Base-by-base conservation (phyloP, 2,329 filamentous ascomycete species). In the Pestalotiopsis sp. region DNA sequence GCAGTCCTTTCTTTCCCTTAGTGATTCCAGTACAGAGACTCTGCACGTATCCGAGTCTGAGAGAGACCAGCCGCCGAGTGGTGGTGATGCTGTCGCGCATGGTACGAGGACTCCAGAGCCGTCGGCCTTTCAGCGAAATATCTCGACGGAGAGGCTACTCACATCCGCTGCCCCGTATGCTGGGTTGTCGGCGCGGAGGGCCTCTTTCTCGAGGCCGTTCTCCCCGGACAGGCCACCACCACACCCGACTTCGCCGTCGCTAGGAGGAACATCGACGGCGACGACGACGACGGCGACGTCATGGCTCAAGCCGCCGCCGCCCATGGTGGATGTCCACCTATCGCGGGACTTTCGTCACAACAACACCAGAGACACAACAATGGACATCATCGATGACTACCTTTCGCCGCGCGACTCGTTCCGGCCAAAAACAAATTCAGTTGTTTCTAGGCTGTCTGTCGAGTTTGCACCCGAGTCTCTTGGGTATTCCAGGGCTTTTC, bases 351-450 rank as follows among this genome's bases (percentile, higher is more conserved):
- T 61, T 31, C 23, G 65, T 27, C 52, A 61, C 27, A 7, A 31
- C 13, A 36, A 39, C 11, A 49, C 2, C 14, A 36, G 20, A 61
- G 65, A 59, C 20, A 56, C 65, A 13, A 67, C 56, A 23, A 5
- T 38, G 27, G 65, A 67, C 36, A 59, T 67, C 20, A 59, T 67
- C 65, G 56, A 67, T 39, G 63, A 66, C 31, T 67, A 67, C 36
- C 56, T 67, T 20, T 27, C 52, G 7, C 65, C 56, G 23, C 59
- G 59, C 4, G 23, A 23, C 6, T 38, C 65, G 7, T 12, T 31
- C 20, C 13, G 36, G 39, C 58, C 56, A 38, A 41, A 45, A 56
- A 25, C 63, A 27, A 58, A 56, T 57, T 66, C 63, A 9, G 31
- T 66, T 1, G 20, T 49, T 5, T 66, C 63, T 25, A 56, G 49